Conservation (phyloP, 768 basidiomycete species). For the Lactarius sp. region DNA sequence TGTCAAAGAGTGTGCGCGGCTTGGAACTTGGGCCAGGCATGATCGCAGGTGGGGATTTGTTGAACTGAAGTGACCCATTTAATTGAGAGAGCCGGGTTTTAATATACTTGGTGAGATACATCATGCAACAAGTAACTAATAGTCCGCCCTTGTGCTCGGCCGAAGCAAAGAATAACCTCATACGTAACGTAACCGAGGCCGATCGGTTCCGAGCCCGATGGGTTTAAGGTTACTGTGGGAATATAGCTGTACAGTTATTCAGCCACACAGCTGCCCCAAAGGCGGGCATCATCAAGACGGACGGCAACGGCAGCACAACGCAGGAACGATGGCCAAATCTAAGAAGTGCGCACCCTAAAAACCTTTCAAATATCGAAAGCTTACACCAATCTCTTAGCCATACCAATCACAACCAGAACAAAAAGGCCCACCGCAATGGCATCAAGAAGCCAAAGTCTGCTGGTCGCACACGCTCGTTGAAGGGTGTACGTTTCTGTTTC, state of each 20-base stretch:
- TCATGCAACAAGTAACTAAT: background rate
- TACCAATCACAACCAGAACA: slow-evolving; percentile 94
- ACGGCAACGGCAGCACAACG: slow-evolving; percentile 22
- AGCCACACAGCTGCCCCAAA: slow-evolving; percentile 27
- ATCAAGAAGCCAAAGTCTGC: slow-evolving; percentile 74
- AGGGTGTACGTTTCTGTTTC: slow-evolving; percentile 88
- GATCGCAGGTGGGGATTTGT: background rate
- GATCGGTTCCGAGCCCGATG: slow-evolving; percentile 14
- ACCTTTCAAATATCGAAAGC: slow-evolving; percentile 7
- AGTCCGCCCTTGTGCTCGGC: background rate
- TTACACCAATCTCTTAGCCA: slow-evolving; percentile 44
- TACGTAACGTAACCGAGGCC: no score
- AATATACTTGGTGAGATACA: background rate
- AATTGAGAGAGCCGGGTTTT: background rate
- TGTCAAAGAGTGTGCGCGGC: slow-evolving; percentile 93
- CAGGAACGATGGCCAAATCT: slow-evolving; percentile 84
- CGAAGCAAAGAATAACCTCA: background rate
- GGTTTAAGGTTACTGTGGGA: background rate
- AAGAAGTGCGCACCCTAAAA: slow-evolving; percentile 67
- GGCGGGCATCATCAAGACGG: background rate
- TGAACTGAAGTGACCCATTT: background rate
- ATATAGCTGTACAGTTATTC: slow-evolving; percentile 31
- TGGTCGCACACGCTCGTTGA: slow-evolving; percentile 72
- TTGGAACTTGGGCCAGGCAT: slow-evolving; percentile 55
- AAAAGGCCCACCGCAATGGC: slow-evolving; percentile 97